These are phyloP conservation scores for Haberlea rhodopensis DNA, from an alignment of 257 asterid genomes.

Conservation along the genomic window DNA sequence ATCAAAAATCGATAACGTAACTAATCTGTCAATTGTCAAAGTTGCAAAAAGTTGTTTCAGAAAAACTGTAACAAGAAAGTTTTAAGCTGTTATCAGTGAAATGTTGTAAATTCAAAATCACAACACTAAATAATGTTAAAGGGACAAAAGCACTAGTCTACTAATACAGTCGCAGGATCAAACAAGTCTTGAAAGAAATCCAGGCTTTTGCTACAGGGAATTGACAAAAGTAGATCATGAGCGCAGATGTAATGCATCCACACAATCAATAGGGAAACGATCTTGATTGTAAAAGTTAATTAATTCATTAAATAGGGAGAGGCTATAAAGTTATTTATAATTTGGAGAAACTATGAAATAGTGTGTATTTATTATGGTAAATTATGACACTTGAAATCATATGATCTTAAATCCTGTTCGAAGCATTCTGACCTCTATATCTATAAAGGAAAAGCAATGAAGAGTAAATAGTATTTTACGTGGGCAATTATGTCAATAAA, in stretches of 20 bases:
- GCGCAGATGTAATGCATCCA: not conserved
- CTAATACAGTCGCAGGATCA: not conserved
- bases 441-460: constrained; percentile 3
- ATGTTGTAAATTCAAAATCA: constrained; percentile 10
- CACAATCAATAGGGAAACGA: constrained; percentile 16
- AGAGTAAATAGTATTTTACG: not conserved
- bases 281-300: not conserved
- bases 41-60: not conserved
- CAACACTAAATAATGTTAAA: not conserved
- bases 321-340: not conserved
- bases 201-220: constrained; percentile 5
- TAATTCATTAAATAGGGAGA: not conserved
- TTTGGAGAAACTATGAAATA: not conserved
- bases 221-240: constrained; percentile 7
- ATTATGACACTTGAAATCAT: not conserved
- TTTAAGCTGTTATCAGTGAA: constrained; percentile 1
- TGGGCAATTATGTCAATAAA: constrained; percentile 3
- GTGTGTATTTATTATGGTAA: too few relatives aligned
- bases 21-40: constrained; percentile 19
- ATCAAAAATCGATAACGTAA: constrained; percentile 17
- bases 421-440: not conserved
- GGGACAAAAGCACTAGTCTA: too few relatives aligned
- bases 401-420: not conserved
- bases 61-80: constrained; percentile 8
- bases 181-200: not conserved